Evolutionary conservation across 2,329 filamentous ascomycete species (phyloP).

Genomic region (Ophiocordyceps australis): DNA sequence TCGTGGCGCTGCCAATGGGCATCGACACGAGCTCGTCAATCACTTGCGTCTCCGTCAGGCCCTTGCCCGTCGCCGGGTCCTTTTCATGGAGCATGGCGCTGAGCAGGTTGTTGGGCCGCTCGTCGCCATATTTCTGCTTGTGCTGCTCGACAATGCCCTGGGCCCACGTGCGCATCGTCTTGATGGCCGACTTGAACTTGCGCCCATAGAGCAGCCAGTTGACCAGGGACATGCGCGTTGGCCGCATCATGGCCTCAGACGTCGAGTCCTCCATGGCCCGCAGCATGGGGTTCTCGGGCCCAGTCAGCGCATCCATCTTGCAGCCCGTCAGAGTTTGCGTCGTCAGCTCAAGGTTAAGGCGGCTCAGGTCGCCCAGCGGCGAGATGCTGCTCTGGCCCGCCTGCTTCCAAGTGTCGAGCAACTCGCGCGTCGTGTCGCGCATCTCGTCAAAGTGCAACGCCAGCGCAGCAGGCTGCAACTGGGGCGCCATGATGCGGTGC

Average conservation of each 20-base stretch:
- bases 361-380: conserved; percentile 29
- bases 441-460: conserved; percentile 25
- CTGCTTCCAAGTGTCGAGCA: conserved; percentile 31
- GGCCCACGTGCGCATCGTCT: conserved; percentile 33
- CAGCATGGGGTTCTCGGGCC: conserved; percentile 27
- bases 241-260: conserved; percentile 34
- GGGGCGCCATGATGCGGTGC: conserved; percentile 32
- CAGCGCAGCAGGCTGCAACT: conserved; percentile 15
- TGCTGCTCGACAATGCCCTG: conserved; percentile 38
- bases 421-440: conserved; percentile 25
- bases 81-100: conserved; percentile 37
- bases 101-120: conserved; percentile 44
- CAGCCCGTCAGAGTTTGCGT: conserved; percentile 32
- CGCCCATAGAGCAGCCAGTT: conserved; percentile 31
- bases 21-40: conserved; percentile 53
- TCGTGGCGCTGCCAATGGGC: conserved; percentile 37
- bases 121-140: conserved; percentile 29
- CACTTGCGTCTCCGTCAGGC: conserved; percentile 38
- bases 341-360: conserved; percentile 31
- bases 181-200: conserved; percentile 35
- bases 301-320: conserved; percentile 25
- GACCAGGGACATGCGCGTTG: conserved; percentile 28
- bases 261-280: conserved; percentile 35
- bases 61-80: conserved; percentile 42
- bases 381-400: conserved; percentile 18